phyloP scores from a whole-genome alignment of 116 monocot genomes.

The Phalaenopsis hybrid region DNA sequence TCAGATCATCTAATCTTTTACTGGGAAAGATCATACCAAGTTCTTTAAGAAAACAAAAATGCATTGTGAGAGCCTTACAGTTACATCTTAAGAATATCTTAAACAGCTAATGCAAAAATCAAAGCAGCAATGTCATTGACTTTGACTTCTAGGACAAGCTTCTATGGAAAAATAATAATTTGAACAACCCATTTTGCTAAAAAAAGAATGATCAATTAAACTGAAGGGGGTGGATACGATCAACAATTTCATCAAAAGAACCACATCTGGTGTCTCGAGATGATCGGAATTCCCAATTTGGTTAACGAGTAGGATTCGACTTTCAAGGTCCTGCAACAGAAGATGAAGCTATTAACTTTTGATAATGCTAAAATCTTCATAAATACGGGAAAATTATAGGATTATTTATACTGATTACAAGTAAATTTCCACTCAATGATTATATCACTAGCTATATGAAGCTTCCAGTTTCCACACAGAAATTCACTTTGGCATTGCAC shows the following conservation, averaged over 20 bases:
- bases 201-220: background rate
- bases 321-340: slow-evolving; percentile 48
- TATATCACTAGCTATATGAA: background rate
- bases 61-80: background rate
- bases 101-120: background rate
- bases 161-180: background rate
- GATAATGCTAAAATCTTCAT: background rate
- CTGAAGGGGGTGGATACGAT: slow-evolving; percentile 47
- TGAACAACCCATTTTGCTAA: background rate
- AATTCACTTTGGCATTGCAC: background rate
- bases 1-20: background rate
- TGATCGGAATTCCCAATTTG: slow-evolving; percentile 40
- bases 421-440: background rate
- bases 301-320: slow-evolving; percentile 41
- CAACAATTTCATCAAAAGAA: slow-evolving; percentile 47
- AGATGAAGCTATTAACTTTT: background rate
- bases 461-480: background rate
- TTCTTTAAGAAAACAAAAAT: background rate
- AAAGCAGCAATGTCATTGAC: background rate
- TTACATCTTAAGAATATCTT: background rate
- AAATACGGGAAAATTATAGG: background rate
- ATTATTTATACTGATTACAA: background rate
- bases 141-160: background rate
- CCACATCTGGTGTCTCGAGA: slow-evolving; percentile 23
- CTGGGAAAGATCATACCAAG: background rate